phyloP scores from a whole-genome alignment of 768 basidiomycete genomes.

The Trametes sanguinea region DNA sequence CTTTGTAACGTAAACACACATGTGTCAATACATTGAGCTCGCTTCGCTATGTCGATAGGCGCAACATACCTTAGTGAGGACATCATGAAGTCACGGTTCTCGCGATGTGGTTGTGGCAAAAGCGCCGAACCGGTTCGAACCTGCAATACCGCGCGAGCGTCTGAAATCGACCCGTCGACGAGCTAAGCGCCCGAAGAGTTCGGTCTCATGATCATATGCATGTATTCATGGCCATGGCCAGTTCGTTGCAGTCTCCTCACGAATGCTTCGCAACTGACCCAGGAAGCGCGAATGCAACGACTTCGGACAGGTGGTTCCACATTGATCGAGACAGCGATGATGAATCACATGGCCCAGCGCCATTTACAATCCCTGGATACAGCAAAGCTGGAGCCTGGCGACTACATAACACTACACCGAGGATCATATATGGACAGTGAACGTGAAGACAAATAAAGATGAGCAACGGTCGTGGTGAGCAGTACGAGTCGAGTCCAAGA shows the following conservation, averaged over 20 bases:
- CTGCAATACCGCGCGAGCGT: neutral
- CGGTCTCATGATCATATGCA: neutral
- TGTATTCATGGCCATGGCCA: too few species aligned
- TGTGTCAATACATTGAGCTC: too few species aligned
- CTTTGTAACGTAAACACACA: neutral
- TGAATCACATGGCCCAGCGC: constrained; percentile 3
- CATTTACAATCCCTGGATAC: constrained; percentile 14
- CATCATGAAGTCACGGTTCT: constrained; percentile 10
- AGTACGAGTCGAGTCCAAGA: constrained; percentile 14
- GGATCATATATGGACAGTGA: constrained; percentile 27
- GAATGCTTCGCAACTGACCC: too few species aligned
- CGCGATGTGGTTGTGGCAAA: constrained; percentile 14
- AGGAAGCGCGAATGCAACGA: neutral
- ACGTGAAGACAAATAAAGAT: constrained; percentile 23
- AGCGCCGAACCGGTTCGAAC: constrained; percentile 26
- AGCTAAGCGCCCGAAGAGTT: too few species aligned
- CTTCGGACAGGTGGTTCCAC: neutral
- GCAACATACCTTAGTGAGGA: constrained; percentile 13
- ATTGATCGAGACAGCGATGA: too few species aligned
- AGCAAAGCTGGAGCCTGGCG: constrained; percentile 8
- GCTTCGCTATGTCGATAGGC: neutral
- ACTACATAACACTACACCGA: constrained; percentile 16
- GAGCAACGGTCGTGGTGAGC: constrained; percentile 1
- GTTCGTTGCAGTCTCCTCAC: too few species aligned
- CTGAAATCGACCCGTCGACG: neutral